Conservation (phyloP, 2,329 filamentous ascomycete species). For the Chalaropsis thielavioides region DNA sequence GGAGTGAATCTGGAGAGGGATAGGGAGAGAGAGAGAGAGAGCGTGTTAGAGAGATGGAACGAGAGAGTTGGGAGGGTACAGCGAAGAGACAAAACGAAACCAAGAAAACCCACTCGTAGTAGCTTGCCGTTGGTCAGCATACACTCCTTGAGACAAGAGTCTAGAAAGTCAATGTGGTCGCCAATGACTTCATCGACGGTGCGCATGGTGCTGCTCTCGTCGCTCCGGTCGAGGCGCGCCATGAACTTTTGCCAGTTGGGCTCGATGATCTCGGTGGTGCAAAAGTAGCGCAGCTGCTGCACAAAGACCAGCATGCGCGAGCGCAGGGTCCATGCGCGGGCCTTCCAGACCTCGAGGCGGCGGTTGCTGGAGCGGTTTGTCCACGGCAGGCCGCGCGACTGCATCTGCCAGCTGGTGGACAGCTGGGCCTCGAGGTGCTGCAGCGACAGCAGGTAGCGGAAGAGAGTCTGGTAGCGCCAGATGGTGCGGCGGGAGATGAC, state of each 20-base stretch:
- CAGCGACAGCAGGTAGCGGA: constrained; percentile 81
- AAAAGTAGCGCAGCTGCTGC: constrained; percentile 92
- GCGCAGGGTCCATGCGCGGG: constrained; percentile 77
- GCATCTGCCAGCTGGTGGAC: constrained; percentile 77
- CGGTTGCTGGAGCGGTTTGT: constrained; percentile 60
- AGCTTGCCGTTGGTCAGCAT: constrained; percentile 97
- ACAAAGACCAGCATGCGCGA: constrained; percentile 95
- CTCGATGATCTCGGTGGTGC: constrained; percentile 91
- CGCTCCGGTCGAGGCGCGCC: constrained; percentile 58
- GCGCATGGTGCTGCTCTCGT: constrained; percentile 31
- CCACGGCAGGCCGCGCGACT: constrained; percentile 71
- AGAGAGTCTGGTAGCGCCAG: constrained; percentile 91
- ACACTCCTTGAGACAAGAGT: constrained; percentile 95
- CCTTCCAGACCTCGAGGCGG: constrained; percentile 79
- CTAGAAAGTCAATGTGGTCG: constrained; percentile 94
- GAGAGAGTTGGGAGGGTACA: not conserved
- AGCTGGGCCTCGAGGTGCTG: constrained; percentile 81
- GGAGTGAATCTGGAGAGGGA: constrained; percentile 64
- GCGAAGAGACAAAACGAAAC: too few relatives aligned
- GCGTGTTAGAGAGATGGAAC: not conserved
- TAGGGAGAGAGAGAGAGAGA: not conserved
- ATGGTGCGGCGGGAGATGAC: constrained; percentile 94
- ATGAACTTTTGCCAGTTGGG: constrained; percentile 94
- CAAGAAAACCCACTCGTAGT: constrained; percentile 51
- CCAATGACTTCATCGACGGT: constrained; percentile 98